Conservation (phyloP, 2,329 filamentous ascomycete species). For the Coniochaeta sp. region DNA sequence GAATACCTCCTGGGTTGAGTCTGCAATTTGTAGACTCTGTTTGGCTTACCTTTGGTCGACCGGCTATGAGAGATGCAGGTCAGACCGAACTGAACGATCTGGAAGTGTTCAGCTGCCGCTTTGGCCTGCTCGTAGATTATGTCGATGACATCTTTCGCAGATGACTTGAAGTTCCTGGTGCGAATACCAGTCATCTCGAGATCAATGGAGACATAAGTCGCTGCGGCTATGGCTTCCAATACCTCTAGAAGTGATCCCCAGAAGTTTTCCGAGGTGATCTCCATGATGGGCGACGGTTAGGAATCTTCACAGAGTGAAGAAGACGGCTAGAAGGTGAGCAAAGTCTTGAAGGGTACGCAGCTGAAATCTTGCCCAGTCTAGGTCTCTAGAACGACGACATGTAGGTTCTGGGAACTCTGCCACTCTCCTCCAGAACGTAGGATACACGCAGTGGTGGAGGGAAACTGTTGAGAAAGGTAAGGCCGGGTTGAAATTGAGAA, state of each 20-base stretch:
- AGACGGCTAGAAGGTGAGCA: background rate
- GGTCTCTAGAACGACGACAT: background rate
- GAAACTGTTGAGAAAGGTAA: background rate
- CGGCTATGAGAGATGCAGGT: constrained; percentile 20
- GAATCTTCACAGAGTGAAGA: background rate
- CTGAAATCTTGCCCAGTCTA: background rate
- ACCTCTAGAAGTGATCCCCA: constrained; percentile 20
- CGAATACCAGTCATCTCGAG: constrained; percentile 29
- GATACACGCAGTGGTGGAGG: background rate
- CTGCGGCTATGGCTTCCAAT: constrained; percentile 18
- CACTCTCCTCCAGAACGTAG: background rate
- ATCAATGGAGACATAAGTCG: constrained; percentile 25
- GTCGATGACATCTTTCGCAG: constrained; percentile 7
- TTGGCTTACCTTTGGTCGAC: constrained; percentile 4
- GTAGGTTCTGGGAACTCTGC: background rate
- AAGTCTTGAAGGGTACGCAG: background rate
- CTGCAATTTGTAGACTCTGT: background rate
- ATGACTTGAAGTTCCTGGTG: background rate
- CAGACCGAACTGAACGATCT: constrained; percentile 27
- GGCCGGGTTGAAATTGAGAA: background rate
- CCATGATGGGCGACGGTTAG: constrained; percentile 12
- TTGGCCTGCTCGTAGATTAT: constrained; percentile 19
- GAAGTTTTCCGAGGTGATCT: constrained; percentile 18
- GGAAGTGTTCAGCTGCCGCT: constrained; percentile 20
- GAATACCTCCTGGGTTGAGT: background rate